Evolutionary conservation across 805 yeast species (phyloP).

Genomic region (Clavispora fructus): DNA sequence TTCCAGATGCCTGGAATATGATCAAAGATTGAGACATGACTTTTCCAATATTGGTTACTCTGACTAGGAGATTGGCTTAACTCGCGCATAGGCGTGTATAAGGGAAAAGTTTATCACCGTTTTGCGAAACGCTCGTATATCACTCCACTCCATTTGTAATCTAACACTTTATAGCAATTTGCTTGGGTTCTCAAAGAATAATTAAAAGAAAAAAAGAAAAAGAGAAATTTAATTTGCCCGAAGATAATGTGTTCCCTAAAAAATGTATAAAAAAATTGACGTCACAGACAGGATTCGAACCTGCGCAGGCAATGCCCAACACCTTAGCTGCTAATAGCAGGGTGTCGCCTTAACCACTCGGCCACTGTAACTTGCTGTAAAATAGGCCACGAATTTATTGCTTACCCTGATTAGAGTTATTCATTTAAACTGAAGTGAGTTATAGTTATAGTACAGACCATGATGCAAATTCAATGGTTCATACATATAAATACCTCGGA

Average conservation of each 20-base stretch:
- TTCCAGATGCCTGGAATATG: slow-evolving; percentile 32
- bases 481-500: too few relatives aligned
- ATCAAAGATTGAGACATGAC: slow-evolving; percentile 38
- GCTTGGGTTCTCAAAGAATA: too few relatives aligned
- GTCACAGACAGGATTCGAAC: slow-evolving; percentile 99
- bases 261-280: slow-evolving; percentile 50
- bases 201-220: too few relatives aligned
- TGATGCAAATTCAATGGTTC: too few relatives aligned
- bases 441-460: too few relatives aligned
- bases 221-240: too few relatives aligned
- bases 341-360: slow-evolving; percentile 94
- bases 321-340: slow-evolving; percentile 54
- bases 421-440: too few relatives aligned
- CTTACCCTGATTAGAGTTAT: too few relatives aligned
- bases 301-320: slow-evolving; percentile 68
- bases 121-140: neutral
- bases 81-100: neutral
- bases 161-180: too few relatives aligned
- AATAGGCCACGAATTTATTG: neutral
- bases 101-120: neutral
- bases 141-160: neutral
- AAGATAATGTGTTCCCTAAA: too few relatives aligned
- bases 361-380: slow-evolving; percentile 56
- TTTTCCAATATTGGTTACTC: neutral
- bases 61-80: neutral